Evolutionary conservation across 192 early-diverging fungal genomes (phyloP).

Genomic region (Rhizophagus sp.): DNA sequence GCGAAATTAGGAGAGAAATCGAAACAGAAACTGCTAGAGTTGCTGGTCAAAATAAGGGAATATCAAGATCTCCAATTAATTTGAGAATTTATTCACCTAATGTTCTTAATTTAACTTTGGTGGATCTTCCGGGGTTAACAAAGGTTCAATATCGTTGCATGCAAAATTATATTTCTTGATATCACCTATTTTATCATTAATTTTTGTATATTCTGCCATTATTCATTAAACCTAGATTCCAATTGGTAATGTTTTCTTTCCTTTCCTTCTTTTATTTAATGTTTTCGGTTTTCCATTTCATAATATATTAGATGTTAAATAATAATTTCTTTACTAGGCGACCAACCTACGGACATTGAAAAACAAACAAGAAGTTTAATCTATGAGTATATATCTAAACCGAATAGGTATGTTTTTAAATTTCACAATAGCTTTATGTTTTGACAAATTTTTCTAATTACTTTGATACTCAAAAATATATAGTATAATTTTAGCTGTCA

Average conservation of each 20-base stretch:
- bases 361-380: slow-evolving; percentile 75
- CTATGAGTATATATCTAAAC: slow-evolving; percentile 77
- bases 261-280: too few relatives aligned
- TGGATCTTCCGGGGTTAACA: slow-evolving; percentile 82
- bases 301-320: neutral
- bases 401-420: slow-evolving; percentile 58
- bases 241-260: slow-evolving; percentile 37
- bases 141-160: slow-evolving; percentile 51
- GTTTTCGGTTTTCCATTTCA: too few relatives aligned
- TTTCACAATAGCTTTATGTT: too few relatives aligned
- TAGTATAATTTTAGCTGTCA: slow-evolving; percentile 78
- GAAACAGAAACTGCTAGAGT: slow-evolving; percentile 78
- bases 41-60: slow-evolving; percentile 80
- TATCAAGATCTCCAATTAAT: slow-evolving; percentile 75
- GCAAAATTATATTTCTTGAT: too few relatives aligned
- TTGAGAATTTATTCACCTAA: slow-evolving; percentile 75
- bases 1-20: slow-evolving; percentile 76
- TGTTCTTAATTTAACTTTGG: slow-evolving; percentile 79
- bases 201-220: neutral
- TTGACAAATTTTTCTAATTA: too few relatives aligned
- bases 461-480: too few relatives aligned
- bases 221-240: slow-evolving; percentile 37
- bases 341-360: slow-evolving; percentile 83
- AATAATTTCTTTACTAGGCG: slow-evolving; percentile 52
- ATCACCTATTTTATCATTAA: neutral